A percentile compares a stretch with the other conserved stretches of the same genome.
These are phyloP conservation scores for Fusarium verticillioides DNA, from an alignment of 2,329 filamentous ascomycete genomes.

Conservation along the genomic window DNA sequence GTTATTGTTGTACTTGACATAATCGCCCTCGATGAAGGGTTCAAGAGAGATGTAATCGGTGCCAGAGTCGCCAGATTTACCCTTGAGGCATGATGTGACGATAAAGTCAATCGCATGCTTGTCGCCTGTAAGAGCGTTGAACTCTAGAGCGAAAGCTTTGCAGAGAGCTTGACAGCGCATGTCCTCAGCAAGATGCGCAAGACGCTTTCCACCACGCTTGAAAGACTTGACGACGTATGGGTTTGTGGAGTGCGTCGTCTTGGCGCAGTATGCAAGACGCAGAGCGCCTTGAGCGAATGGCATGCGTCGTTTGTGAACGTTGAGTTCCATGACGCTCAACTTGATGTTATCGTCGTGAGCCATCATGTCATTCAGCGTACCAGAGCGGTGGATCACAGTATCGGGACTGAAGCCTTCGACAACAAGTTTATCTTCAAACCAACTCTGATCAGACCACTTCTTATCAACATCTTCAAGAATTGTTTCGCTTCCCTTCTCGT, in stretches of 20 bases:
- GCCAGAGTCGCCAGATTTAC: constrained; percentile 5
- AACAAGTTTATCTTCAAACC: constrained; percentile 12
- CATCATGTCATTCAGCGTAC: constrained; percentile 52
- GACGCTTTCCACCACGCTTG: constrained; percentile 27
- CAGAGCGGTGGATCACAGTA: constrained; percentile 38
- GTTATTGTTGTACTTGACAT: constrained; percentile 55
- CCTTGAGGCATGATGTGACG: constrained; percentile 47
- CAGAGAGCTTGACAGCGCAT: constrained; percentile 54
- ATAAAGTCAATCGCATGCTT: constrained; percentile 47
- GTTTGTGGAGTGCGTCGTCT: constrained; percentile 36
- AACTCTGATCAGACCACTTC: neutral
- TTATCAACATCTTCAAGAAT: neutral
- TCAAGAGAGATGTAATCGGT: constrained; percentile 49
- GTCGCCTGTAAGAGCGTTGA: constrained; percentile 47
- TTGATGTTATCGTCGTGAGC: constrained; percentile 49
- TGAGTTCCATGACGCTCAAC: constrained; percentile 48
- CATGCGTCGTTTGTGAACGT: constrained; percentile 44
- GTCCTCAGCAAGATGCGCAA: constrained; percentile 50
- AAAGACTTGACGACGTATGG: constrained; percentile 52
- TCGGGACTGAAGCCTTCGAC: constrained; percentile 46
- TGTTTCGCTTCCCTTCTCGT: neutral
- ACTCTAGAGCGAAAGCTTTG: constrained; percentile 55
- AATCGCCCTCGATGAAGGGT: constrained; percentile 50
- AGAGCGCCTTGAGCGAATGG: constrained; percentile 47
- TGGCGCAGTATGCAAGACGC: constrained; percentile 51